Base-by-base conservation (phyloP, 2,329 filamentous ascomycete genomes). In the Epicoccum sorghinum region DNA sequence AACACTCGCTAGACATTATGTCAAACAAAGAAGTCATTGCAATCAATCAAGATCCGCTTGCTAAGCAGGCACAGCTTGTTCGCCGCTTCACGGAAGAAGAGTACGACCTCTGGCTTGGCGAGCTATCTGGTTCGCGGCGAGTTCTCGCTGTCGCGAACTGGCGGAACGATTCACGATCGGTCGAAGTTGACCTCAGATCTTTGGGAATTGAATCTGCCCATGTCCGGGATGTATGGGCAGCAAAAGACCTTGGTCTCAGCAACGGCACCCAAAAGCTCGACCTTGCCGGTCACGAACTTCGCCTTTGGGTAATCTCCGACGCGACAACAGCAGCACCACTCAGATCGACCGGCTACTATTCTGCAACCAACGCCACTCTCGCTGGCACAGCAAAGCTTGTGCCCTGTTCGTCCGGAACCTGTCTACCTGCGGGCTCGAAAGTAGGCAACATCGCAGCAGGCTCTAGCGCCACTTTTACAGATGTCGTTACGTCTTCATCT, bases 31-130 rank as follows among this genome's bases (percentile, higher is more conserved):
- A 84, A 49, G 78, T 84, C 22, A 81, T 87, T 23, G 79, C 79
- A 0, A 81, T 84, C 62, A 86, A 86, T 60, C 83, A 86, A 59
- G 84, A 86, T 60, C 55, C 78, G 0, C 67, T 86, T 0, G 82
- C 77, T 0, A 70, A 79, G 47, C 81, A 83, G 39, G 82, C 83
- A 0, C 74, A 75, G n/a, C 71, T 87, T 1, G 66, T 79, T 1
- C 73, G 73, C 13, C 66, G 76, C 29, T 74, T 71, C 52, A 74
- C 74, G 0, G 70, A 73, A 41, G 71, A 76, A 45, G 62, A 70
- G 32, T 71, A 68, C 57, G 76, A 78, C 39, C 54, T 77, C 7
- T 78, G 70, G 67, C 62, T 69, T 6, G 75, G 76, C 7, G 62
- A 70, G 7, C 70, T 78, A 1, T 67, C 71, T 1, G 70, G 67